These are phyloP conservation scores for Apophysomyces ossiformis DNA, from an alignment of 371 early-diverging fungal genomes.

Conservation along the genomic window DNA sequence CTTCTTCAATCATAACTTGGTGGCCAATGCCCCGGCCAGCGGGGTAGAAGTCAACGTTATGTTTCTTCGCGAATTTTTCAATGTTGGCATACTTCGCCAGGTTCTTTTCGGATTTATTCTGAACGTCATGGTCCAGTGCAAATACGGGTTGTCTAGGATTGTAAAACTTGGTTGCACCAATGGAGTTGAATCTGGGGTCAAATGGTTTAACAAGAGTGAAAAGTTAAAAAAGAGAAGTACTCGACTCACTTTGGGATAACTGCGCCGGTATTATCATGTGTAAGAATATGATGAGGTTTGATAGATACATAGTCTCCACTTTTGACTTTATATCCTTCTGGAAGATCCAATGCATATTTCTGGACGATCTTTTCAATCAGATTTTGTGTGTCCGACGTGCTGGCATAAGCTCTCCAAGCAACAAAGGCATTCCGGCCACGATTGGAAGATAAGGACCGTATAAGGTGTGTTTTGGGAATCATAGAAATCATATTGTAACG, in stretches of 20 bases:
- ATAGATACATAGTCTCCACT: slow-evolving; percentile 94
- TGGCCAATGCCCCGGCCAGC: slow-evolving; percentile 98
- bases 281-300: slow-evolving; percentile 89
- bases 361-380: slow-evolving; percentile 94
- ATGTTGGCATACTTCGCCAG: slow-evolving; percentile 85
- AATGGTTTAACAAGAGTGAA: neutral
- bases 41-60: slow-evolving; percentile 91
- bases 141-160: slow-evolving; percentile 89
- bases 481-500: slow-evolving; percentile 23
- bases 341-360: slow-evolving; percentile 79
- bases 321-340: slow-evolving; percentile 68
- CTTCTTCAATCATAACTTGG: slow-evolving; percentile 96
- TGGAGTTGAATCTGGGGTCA: slow-evolving; percentile 77
- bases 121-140: slow-evolving; percentile 96
- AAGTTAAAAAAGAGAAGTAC: neutral
- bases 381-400: slow-evolving; percentile 68
- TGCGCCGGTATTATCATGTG: slow-evolving; percentile 96
- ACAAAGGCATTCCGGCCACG: slow-evolving; percentile 1
- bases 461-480: slow-evolving; percentile 18
- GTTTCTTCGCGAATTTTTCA: slow-evolving; percentile 79
- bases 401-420: slow-evolving; percentile 25
- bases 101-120: slow-evolving; percentile 90
- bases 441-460: slow-evolving; percentile 15
- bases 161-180: slow-evolving; percentile 83
- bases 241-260: slow-evolving; percentile 83